Evolutionary conservation across 1,139 yeast species (phyloP).

Genomic region (Spathaspora sp.): DNA sequence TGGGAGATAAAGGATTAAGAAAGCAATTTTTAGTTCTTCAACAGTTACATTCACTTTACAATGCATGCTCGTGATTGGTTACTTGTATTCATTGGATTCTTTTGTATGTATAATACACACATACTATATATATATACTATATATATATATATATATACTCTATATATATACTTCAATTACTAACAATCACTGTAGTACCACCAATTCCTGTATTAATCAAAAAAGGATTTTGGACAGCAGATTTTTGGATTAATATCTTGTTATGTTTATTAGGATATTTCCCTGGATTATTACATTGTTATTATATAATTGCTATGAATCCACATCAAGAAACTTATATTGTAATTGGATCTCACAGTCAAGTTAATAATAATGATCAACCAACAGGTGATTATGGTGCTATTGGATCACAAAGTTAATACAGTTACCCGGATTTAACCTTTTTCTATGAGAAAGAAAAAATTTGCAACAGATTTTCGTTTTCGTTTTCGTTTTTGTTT

Average conservation of each 20-base stretch:
- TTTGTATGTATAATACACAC: conserved; percentile 27
- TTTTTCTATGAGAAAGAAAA: not conserved
- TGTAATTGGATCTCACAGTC: conserved; percentile 16
- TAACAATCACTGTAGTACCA: conserved; percentile 44
- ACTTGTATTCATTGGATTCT: conserved; percentile 73
- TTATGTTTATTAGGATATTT: conserved; percentile 75
- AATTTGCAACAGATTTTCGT: not conserved
- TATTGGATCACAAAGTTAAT: not conserved
- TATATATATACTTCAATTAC: too few species aligned
- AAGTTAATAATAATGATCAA: not conserved
- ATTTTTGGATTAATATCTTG: conserved; percentile 70
- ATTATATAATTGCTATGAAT: conserved; percentile 57
- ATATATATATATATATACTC: too few species aligned
- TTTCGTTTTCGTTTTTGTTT: not conserved
- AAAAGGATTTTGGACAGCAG: conserved; percentile 71
- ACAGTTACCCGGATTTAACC: not conserved
- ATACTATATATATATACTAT: too few species aligned
- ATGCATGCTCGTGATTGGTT: conserved; percentile 80
- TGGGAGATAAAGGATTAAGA: not conserved
- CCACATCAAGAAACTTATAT: conserved; percentile 41
- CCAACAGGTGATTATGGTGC: not conserved
- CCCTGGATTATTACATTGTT: conserved; percentile 73
- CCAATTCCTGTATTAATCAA: conserved; percentile 81
- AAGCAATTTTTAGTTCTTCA: not conserved
- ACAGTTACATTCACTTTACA: not conserved